Conservation (phyloP, 2,329 filamentous ascomycete genomes). For the Phaeosphaeriaceae sp. region DNA sequence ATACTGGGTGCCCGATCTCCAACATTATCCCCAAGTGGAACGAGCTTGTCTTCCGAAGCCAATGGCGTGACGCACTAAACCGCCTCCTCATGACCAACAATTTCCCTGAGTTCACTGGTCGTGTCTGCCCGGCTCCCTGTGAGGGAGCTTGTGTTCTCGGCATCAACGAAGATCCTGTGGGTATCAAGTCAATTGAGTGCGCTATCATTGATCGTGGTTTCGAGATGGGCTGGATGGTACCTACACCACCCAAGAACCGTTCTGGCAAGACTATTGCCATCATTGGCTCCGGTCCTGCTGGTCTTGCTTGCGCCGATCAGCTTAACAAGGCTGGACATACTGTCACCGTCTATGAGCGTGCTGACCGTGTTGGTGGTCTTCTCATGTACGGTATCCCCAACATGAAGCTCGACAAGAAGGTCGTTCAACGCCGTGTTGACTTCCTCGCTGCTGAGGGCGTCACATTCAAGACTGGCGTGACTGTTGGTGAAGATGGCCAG, state of each 20-base stretch:
- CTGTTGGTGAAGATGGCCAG: slow-evolving; percentile 78
- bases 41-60: slow-evolving; percentile 67
- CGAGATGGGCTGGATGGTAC: slow-evolving; percentile 98
- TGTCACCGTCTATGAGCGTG: slow-evolving; percentile 91
- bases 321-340: slow-evolving; percentile 89
- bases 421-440: slow-evolving; percentile 93
- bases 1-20: slow-evolving; percentile 89
- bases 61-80: slow-evolving; percentile 92
- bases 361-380: slow-evolving; percentile 87
- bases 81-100: slow-evolving; percentile 87
- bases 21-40: slow-evolving; percentile 99
- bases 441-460: slow-evolving; percentile 92
- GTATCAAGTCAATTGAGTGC: slow-evolving; percentile 98
- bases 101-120: slow-evolving; percentile 97
- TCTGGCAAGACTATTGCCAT: slow-evolving; percentile 88
- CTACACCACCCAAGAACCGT: slow-evolving; percentile 75
- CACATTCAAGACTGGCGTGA: slow-evolving; percentile 77
- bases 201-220: slow-evolving; percentile 98
- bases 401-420: slow-evolving; percentile 99
- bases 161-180: slow-evolving; percentile 95
- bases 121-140: slow-evolving; percentile 94
- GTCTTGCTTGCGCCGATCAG: slow-evolving; percentile 89
- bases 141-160: slow-evolving; percentile 95
- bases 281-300: slow-evolving; percentile 90
- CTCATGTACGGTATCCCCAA: slow-evolving; percentile 99